phyloP scores from a whole-genome alignment of 176 grass and related monocot genomes.

The Musa troglodytarum region DNA sequence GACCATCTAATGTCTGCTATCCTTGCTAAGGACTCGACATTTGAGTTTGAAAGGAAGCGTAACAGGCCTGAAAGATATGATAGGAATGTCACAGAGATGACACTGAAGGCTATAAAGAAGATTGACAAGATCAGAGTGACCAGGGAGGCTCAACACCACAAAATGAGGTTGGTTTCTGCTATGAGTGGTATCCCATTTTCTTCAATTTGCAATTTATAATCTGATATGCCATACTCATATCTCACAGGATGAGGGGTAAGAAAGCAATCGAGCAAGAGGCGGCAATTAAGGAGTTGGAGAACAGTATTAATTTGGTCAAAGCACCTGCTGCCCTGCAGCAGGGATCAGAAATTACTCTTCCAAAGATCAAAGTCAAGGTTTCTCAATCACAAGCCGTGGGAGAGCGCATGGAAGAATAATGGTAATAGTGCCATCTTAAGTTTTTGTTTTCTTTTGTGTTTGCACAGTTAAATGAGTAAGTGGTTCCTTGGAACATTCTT shows the following conservation, averaged over 20 bases:
- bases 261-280: constrained; percentile 26
- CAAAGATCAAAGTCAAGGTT: constrained; percentile 54
- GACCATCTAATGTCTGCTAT: too few species aligned
- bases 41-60: constrained; percentile 94
- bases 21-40: constrained; percentile 52
- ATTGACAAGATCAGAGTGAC: constrained; percentile 59
- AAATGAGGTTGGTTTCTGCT: too few species aligned
- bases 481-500: too few species aligned
- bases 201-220: background rate
- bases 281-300: constrained; percentile 52
- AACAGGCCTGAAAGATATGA: constrained; percentile 89
- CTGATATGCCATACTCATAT: constrained; percentile 1
- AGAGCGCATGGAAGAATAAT: constrained; percentile 60
- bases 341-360: constrained; percentile 9
- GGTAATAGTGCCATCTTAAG: background rate
- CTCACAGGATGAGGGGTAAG: constrained; percentile 43
- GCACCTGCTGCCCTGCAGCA: constrained; percentile 29
- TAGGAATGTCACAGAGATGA: constrained; percentile 43
- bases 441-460: background rate
- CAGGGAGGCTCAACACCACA: constrained; percentile 47
- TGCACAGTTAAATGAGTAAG: background rate
- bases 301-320: constrained; percentile 45
- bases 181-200: background rate
- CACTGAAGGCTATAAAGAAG: constrained; percentile 62
- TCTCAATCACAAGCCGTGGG: constrained; percentile 32